Evolutionary conservation across 345 rosid species (phyloP).

Genomic region (Corymbia maculata): DNA sequence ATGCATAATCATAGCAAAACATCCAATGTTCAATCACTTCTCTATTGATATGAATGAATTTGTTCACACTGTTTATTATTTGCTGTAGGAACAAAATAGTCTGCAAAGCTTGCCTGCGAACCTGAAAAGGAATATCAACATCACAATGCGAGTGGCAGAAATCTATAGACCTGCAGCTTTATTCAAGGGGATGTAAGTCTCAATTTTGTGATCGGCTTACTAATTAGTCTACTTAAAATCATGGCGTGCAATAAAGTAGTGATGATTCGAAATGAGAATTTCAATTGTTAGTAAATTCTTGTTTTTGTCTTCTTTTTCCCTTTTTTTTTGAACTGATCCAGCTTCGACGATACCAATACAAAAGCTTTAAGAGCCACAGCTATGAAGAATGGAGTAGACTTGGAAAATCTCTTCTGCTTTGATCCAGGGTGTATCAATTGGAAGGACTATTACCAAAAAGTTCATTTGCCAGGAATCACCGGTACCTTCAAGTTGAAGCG

Average conservation of each 20-base stretch:
- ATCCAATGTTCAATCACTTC: neutral
- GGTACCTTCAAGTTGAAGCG: neutral
- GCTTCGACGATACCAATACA: slow-evolving; percentile 16
- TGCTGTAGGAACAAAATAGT: slow-evolving; percentile 6
- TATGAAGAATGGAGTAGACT: neutral
- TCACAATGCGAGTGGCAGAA: slow-evolving; percentile 15
- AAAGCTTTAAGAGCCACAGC: slow-evolving; percentile 7
- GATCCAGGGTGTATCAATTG: slow-evolving; percentile 40
- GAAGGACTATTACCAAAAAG: slow-evolving; percentile 39
- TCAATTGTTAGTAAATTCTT: too few species aligned
- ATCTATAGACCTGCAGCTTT: slow-evolving; percentile 24
- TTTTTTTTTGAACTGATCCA: neutral
- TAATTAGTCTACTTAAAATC: neutral
- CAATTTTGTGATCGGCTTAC: neutral
- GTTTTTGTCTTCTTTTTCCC: too few species aligned
- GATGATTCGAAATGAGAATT: neutral
- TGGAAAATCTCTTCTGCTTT: slow-evolving; percentile 12
- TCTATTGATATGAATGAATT: neutral
- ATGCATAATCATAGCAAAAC: neutral
- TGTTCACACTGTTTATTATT: neutral
- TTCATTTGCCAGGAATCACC: slow-evolving; percentile 41
- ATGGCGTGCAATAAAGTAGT: neutral
- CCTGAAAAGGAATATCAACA: slow-evolving; percentile 11
- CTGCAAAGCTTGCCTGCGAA: slow-evolving; percentile 7
- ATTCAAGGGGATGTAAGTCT: slow-evolving; percentile 23